Evolutionary conservation across 768 basidiomycete genomes (phyloP).

Genomic region (Cyclocybe cylindracea): DNA sequence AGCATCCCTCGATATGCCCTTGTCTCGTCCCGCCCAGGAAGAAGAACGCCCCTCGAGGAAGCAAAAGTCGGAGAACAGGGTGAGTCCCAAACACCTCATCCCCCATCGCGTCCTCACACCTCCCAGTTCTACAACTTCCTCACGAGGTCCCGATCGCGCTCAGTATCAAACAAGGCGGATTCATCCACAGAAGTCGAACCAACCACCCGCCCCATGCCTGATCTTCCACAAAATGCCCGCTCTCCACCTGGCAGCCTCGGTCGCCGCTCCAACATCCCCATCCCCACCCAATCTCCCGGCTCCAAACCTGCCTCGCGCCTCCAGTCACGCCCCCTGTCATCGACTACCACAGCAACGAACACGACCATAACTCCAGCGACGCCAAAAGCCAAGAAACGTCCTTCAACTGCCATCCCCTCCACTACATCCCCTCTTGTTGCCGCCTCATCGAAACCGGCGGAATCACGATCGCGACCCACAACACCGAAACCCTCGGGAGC

Average conservation of each 20-base stretch:
- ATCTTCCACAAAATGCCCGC: conserved; percentile 5
- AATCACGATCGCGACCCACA: conserved; percentile 22
- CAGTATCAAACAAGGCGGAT: conserved; percentile 41
- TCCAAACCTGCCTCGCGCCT: conserved; percentile 52
- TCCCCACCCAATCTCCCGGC: conserved; percentile 20
- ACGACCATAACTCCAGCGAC: conserved; percentile 62
- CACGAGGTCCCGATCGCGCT: conserved; percentile 62
- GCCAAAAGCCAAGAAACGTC: conserved; percentile 36
- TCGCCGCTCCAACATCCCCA: conserved; percentile 10
- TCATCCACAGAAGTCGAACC: conserved; percentile 1
- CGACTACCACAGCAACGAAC: conserved; percentile 63
- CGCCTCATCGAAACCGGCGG: conserved; percentile 5
- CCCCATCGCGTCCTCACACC: not conserved
- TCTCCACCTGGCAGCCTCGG: not conserved
- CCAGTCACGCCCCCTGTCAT: conserved; percentile 64
- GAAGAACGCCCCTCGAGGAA: conserved; percentile 43
- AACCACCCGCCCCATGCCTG: conserved; percentile 13
- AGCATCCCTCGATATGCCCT: conserved; percentile 23
- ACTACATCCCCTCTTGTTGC: conserved; percentile 6
- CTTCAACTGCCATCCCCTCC: conserved; percentile 25
- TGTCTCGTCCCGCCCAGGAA: conserved; percentile 18
- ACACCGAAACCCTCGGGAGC: conserved; percentile 38
- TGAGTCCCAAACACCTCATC: conserved; percentile 19
- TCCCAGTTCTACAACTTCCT: conserved; percentile 62
- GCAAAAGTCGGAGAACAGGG: conserved; percentile 48